Conservation (phyloP, 2,329 filamentous ascomycete species). For the Ascosphaera acerosa region DNA sequence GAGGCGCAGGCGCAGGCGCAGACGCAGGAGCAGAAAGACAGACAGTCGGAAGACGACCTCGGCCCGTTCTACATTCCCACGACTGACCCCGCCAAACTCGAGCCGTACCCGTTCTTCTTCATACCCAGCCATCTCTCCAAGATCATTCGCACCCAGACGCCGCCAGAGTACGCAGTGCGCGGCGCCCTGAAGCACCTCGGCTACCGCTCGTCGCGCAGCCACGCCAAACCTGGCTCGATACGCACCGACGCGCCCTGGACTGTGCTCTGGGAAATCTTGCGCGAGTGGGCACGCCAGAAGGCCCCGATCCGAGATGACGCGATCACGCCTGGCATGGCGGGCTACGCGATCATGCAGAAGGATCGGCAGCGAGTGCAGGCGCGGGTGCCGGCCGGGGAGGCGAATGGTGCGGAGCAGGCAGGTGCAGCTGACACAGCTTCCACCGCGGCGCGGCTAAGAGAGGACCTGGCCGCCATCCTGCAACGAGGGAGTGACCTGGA, state of each 20-base stretch:
- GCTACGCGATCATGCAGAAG: conserved; percentile 39
- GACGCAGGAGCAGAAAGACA: conserved; percentile 2
- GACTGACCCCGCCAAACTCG: conserved; percentile 35
- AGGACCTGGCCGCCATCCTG: background rate
- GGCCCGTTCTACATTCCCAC: conserved; percentile 18
- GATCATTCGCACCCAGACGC: conserved; percentile 52
- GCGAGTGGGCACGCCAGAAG: conserved; percentile 69
- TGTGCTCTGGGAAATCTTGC: conserved; percentile 77
- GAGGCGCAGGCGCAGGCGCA: conserved; percentile 4
- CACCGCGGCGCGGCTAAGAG: background rate
- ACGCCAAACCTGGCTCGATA: conserved; percentile 70
- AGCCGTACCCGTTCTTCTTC: conserved; percentile 69
- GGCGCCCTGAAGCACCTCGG: conserved; percentile 62
- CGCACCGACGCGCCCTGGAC: conserved; percentile 86
- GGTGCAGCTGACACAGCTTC: background rate
- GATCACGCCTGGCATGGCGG: conserved; percentile 43
- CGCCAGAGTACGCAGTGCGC: conserved; percentile 51
- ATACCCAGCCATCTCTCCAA: conserved; percentile 49
- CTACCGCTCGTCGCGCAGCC: conserved; percentile 61
- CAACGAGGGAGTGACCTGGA: background rate
- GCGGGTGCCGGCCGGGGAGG: conserved; percentile 7
- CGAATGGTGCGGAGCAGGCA: conserved; percentile 9
- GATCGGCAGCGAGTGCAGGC: conserved; percentile 13
- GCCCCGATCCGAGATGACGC: conserved; percentile 48
- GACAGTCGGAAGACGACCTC: conserved; percentile 6